phyloP scores from a whole-genome alignment of 805 yeast species.

The Debaryomyces hansenii region DNA sequence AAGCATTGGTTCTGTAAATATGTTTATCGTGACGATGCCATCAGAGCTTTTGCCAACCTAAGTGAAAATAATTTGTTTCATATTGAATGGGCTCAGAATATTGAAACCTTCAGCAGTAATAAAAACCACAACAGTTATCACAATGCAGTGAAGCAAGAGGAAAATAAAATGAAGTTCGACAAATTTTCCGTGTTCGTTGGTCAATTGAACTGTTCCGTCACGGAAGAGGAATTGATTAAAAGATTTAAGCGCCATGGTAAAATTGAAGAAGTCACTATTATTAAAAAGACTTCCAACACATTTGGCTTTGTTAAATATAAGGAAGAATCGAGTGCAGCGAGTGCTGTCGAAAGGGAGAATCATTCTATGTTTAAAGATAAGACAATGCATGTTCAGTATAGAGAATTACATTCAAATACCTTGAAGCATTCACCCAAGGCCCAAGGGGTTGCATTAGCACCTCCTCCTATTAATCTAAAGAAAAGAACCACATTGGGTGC shows the following conservation, averaged over 20 bases:
- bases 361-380: conserved; percentile 71
- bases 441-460: conserved; percentile 56
- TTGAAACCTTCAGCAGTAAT: conserved; percentile 46
- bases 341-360: conserved; percentile 84
- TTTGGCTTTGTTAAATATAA: conserved; percentile 75
- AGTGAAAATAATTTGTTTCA: conserved; percentile 54
- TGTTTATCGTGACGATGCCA: conserved; percentile 84
- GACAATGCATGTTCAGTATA: conserved; percentile 83
- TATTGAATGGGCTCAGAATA: conserved; percentile 86
- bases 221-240: conserved; percentile 53
- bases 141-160: conserved; percentile 5
- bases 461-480: conserved; percentile 74
- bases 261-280: conserved; percentile 56
- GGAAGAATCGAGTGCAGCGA: conserved; percentile 72
- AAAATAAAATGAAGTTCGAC: conserved; percentile 43
- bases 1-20: conserved; percentile 74
- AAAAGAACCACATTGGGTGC: conserved; percentile 4
- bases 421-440: background rate
- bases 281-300: conserved; percentile 47
- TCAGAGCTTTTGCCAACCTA: conserved; percentile 74
- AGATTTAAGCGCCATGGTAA: conserved; percentile 71
- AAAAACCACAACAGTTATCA: background rate
- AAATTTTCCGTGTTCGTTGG: conserved; percentile 78
- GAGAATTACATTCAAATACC: conserved; percentile 47
- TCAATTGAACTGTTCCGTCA: conserved; percentile 57